Conservation (phyloP, 306 rosid genomes). For the Alnus glutinosa region DNA sequence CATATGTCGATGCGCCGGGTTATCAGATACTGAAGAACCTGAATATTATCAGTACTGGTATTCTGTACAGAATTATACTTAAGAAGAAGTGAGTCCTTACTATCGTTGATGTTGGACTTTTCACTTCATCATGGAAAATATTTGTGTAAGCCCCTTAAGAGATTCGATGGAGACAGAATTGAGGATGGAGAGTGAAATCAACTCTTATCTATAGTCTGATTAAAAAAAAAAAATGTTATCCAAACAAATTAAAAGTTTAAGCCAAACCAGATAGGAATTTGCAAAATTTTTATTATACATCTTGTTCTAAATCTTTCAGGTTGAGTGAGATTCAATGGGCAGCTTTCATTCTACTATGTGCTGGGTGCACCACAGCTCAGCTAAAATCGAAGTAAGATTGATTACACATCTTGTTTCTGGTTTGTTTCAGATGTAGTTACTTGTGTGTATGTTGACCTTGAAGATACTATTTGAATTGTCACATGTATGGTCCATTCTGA, state of each 20-base stretch:
- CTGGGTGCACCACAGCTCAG: slow-evolving; percentile 94
- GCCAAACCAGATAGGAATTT: not conserved
- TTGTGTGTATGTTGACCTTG: slow-evolving; percentile 20
- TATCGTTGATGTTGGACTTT: not conserved
- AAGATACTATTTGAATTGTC: slow-evolving; percentile 11
- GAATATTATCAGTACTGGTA: slow-evolving; percentile 89
- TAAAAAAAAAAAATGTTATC: not conserved
- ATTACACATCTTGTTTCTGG: slow-evolving; percentile 17
- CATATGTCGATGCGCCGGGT: slow-evolving; percentile 96
- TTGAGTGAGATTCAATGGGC: slow-evolving; percentile 98
- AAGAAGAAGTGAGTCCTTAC: slow-evolving; percentile 60
- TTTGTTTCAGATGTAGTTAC: not conserved
- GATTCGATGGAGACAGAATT: no score
- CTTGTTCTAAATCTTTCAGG: slow-evolving; percentile 53
- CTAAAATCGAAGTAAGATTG: slow-evolving; percentile 77
- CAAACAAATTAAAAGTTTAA: not conserved
- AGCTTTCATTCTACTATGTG: slow-evolving; percentile 87
- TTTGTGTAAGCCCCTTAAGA: no score
- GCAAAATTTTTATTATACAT: slow-evolving; percentile 1
- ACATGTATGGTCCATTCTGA: slow-evolving; percentile 19
- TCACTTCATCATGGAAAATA: no score
- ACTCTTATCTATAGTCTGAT: slow-evolving; percentile 16
- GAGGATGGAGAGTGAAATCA: not conserved
- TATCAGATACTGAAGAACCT: slow-evolving; percentile 92
- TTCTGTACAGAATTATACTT: slow-evolving; percentile 86